Percentiles rank a stretch among this genome's conserved stretches.
phyloP scores from a whole-genome alignment of 2,329 filamentous ascomycete species.

The Neophaeococcomyces aloes region DNA sequence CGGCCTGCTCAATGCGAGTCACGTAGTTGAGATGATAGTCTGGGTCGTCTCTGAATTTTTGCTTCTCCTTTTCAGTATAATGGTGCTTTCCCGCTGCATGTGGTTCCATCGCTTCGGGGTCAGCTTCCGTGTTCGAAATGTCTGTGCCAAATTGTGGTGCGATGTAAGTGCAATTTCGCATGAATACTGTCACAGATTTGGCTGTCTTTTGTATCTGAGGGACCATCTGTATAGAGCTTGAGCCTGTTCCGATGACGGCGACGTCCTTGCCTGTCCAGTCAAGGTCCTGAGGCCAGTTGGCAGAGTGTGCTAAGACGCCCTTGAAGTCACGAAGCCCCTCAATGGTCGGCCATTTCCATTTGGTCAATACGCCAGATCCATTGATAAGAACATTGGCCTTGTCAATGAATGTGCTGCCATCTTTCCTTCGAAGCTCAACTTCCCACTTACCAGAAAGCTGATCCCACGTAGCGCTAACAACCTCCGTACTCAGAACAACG shows the following conservation, averaged over 20 bases:
- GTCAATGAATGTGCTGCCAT: slow-evolving; percentile 14
- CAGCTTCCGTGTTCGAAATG: slow-evolving; percentile 14
- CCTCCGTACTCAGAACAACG: slow-evolving; percentile 10
- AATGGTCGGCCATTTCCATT: slow-evolving; percentile 29
- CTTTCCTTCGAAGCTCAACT: slow-evolving; percentile 10
- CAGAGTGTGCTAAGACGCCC: slow-evolving; percentile 26
- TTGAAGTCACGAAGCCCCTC: slow-evolving; percentile 27
- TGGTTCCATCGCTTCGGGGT: slow-evolving; percentile 13
- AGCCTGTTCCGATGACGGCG: slow-evolving; percentile 22
- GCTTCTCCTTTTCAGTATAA: slow-evolving; percentile 14
- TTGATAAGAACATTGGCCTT: slow-evolving; percentile 15
- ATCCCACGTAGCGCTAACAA: slow-evolving; percentile 12
- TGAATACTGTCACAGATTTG: slow-evolving; percentile 25
- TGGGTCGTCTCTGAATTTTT: slow-evolving; percentile 12
- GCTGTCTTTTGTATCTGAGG: slow-evolving; percentile 28
- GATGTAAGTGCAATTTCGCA: slow-evolving; percentile 25
- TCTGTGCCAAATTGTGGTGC: slow-evolving; percentile 15
- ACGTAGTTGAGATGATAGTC: slow-evolving; percentile 13
- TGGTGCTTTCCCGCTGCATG: slow-evolving; percentile 16
- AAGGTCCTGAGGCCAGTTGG: slow-evolving; percentile 24
- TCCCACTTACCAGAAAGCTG: slow-evolving; percentile 11
- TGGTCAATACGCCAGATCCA: slow-evolving; percentile 21
- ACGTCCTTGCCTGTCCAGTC: slow-evolving; percentile 22
- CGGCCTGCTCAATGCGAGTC: slow-evolving; percentile 8
- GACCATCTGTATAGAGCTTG: slow-evolving; percentile 23